Percentiles rank a stretch among this genome's conserved stretches.
Conservation (phyloP, 176 grass and related monocot species). For the Rhynchospora breviuscula region DNA sequence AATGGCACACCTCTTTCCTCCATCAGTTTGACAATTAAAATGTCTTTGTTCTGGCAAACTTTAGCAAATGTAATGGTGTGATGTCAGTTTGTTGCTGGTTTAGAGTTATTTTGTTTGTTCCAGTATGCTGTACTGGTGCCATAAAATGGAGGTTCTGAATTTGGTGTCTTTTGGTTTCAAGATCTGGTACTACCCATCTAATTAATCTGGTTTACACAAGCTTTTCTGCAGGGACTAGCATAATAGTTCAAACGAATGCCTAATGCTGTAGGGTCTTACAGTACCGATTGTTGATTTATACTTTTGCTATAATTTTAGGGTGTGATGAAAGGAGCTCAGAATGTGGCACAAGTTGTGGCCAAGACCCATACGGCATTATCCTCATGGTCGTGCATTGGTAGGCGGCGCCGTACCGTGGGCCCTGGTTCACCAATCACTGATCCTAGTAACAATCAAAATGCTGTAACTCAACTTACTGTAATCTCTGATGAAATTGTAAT, state of each 20-base stretch:
- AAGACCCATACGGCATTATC: constrained; percentile 69
- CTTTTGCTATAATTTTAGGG: constrained; percentile 34
- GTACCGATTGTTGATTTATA: background rate
- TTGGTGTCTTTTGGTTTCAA: background rate
- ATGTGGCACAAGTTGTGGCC: constrained; percentile 90
- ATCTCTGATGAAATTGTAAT: constrained; percentile 43
- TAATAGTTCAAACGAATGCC: background rate
- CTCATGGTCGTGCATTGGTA: constrained; percentile 96
- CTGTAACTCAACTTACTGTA: constrained; percentile 37
- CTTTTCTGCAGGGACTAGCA: background rate
- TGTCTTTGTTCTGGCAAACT: too few species aligned
- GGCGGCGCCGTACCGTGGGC: constrained; percentile 59
- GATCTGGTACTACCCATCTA: background rate
- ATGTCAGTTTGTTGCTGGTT: background rate
- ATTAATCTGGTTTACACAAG: background rate
- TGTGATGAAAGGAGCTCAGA: constrained; percentile 86
- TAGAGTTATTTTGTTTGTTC: background rate
- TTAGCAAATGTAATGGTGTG: background rate
- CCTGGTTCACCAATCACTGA: constrained; percentile 30
- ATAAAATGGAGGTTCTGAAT: background rate
- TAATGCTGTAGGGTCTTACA: background rate
- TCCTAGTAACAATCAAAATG: constrained; percentile 41
- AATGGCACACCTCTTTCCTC: background rate
- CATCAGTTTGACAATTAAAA: background rate
- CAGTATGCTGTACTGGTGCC: background rate